Conservation (phyloP, 495 filamentous ascomycete species). For the Lepidopterella palustris region DNA sequence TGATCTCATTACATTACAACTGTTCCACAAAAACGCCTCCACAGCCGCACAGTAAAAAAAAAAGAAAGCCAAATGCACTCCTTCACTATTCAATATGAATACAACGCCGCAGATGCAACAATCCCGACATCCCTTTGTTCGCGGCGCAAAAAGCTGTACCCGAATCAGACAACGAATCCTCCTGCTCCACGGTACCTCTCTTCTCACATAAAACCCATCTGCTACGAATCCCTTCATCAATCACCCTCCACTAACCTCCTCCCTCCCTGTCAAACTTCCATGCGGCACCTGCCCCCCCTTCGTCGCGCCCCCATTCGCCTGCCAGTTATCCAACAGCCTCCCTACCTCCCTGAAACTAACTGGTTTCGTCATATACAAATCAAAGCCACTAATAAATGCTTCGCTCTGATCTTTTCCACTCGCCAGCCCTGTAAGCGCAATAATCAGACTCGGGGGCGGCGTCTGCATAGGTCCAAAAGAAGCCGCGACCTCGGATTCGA, state of each 20-base stretch:
- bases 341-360: slow-evolving; percentile 10
- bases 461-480: background rate
- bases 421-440: slow-evolving; percentile 7
- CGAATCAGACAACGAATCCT: no score
- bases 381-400: slow-evolving; percentile 4
- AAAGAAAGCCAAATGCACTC: no score
- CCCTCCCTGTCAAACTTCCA: background rate
- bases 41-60: no score
- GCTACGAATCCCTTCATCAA: background rate
- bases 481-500: background rate
- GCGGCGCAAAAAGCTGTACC: no score
- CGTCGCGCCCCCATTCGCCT: slow-evolving; percentile 4
- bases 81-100: no score
- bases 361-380: slow-evolving; percentile 10
- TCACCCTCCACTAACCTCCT: background rate
- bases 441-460: background rate
- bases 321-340: slow-evolving; percentile 9
- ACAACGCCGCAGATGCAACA: no score
- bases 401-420: slow-evolving; percentile 3
- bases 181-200: no score
- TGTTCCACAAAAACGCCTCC: no score
- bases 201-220: background rate
- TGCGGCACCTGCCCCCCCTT: background rate
- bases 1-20: no score
- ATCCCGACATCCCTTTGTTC: no score